Percentiles rank a stretch among this genome's conserved stretches.
phyloP scores from a whole-genome alignment of 257 asterid genomes.

The Scutellaria galericulata region DNA sequence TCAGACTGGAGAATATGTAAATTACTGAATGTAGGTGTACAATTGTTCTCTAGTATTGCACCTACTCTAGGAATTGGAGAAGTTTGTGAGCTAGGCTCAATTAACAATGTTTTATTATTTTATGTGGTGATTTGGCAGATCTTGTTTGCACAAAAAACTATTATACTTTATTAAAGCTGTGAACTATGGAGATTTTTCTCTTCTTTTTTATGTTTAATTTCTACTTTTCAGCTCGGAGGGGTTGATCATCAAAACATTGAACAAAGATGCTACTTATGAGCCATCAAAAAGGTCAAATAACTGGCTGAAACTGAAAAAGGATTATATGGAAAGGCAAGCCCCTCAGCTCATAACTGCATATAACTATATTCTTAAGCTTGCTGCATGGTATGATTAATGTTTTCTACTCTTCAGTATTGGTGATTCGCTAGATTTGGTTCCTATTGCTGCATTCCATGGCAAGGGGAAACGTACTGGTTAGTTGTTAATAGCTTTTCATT shows the following conservation, averaged over 20 bases:
- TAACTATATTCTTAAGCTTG: constrained; percentile 29
- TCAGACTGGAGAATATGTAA: not conserved
- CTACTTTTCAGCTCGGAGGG: constrained; percentile 79
- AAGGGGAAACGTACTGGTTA: constrained; percentile 94
- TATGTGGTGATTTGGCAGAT: constrained; percentile 13
- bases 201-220: constrained; percentile 18
- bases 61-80: not conserved
- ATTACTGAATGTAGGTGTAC: not conserved
- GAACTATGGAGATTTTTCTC: not conserved
- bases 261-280: constrained; percentile 90
- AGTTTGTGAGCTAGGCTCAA: not conserved
- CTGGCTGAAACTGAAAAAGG: constrained; percentile 95
- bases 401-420: constrained; percentile 67
- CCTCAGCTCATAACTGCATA: constrained; percentile 26
- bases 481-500: constrained; percentile 24
- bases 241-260: constrained; percentile 90
- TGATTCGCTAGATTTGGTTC: constrained; percentile 96
- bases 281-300: constrained; percentile 89
- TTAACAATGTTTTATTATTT: not conserved
- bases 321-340: constrained; percentile 83
- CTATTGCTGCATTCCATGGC: constrained; percentile 97
- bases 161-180: constrained; percentile 21
- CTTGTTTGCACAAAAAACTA: no score
- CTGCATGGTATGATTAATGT: constrained; percentile 19
- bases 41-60: constrained; percentile 3